Evolutionary conservation across 1,139 yeast species (phyloP), one percentile per base, ranked within the genome.

Genomic region (Entelexis sorbosivorans): DNA sequence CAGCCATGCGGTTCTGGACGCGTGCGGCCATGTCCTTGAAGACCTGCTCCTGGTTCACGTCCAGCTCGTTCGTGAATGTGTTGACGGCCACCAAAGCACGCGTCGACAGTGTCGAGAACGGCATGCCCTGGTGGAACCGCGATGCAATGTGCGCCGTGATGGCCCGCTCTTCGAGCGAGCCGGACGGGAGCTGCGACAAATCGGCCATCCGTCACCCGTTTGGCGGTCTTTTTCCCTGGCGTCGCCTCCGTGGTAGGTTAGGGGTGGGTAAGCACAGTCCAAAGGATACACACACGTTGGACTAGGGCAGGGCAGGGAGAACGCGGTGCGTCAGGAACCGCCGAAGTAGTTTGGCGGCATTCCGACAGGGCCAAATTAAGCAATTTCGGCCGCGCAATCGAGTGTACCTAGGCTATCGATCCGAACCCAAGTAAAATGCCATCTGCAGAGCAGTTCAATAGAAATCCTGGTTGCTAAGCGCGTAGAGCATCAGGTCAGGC

Each of bases 101-200:
- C 6, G 71, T 59, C 14, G 72, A 67, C 29, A 70, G 61, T 32
- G 69, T 60, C 29, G 67, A 64, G 54, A 67, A 66, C 29, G 73
- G 72, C 59, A 67, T 61, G 28, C 72, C 72, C 58, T 68, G 71
- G 56, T 70, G 72, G 58, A 62, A 70, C 38, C 73, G 59, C 38
- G 73, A 68, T 31, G 73, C 73, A 39, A 69, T 63, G 53, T 70
- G 73, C 16, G 73, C 69, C 19, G 73, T 69, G 48, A 70, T 60
- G 38, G 67, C 69, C 50, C 68, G 69, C 55, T 67, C 72, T 14
- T 69, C 66, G 52, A 69, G 61, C 38, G 66, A 58, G 35, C 62
- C 56, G 42, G 63, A 60, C 16, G 73, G 69, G 58, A 69, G 63
- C 53, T 63, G 63, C 46, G 72, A 64, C 49, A 69, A 52, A 56